Conservation (phyloP, 768 basidiomycete species). For the Naganishia onofrii region DNA sequence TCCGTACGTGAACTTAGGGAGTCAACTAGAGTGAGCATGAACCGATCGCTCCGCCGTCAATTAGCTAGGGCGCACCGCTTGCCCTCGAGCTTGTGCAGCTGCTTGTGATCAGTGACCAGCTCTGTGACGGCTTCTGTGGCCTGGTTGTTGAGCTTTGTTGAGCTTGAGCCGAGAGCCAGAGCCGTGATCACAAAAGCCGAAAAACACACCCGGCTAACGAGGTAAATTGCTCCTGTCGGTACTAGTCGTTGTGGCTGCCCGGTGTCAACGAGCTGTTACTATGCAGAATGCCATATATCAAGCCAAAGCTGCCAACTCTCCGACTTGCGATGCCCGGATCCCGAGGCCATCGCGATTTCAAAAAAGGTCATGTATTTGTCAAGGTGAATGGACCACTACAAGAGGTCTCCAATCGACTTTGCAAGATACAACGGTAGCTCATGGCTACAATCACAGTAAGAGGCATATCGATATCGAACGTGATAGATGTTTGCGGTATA, state of each 20-base stretch:
- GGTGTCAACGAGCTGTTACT: no score
- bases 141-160: no score
- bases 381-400: background rate
- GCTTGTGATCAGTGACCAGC: no score
- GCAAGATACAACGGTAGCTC: slow-evolving; percentile 15
- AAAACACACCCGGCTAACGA: no score
- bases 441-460: slow-evolving; percentile 1
- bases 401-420: background rate
- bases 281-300: no score
- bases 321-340: no score
- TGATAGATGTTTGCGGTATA: slow-evolving; percentile 23
- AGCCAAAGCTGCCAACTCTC: no score
- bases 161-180: no score
- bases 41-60: background rate
- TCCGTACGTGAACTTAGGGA: background rate
- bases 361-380: background rate
- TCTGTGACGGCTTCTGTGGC: no score
- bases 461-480: slow-evolving; percentile 23
- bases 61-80: background rate
- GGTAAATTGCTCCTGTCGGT: no score
- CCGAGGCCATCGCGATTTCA: background rate
- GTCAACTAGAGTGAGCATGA: background rate
- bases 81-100: background rate
- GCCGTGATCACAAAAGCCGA: no score
- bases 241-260: no score